Evolutionary conservation across 148 eudicot species (phyloP), one percentile per base, ranked within the genome.

Genomic region (Rhododendron simsii): DNA sequence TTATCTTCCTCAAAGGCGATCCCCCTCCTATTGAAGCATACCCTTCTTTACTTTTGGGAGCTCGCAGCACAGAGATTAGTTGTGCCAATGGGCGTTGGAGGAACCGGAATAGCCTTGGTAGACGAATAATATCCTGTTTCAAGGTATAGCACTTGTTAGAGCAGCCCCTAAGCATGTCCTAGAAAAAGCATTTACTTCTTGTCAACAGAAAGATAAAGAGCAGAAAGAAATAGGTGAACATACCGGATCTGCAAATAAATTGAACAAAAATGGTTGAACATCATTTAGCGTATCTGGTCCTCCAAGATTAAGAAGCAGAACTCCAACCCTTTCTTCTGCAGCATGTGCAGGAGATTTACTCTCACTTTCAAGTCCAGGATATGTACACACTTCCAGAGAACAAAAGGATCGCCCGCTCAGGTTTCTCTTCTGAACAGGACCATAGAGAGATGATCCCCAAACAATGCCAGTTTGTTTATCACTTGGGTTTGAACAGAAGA

Each of bases 11-110:
- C 87, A 97, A 87, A 59, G 99, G 99, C 16, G 99, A 97, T 53
- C 99, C 99, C 55, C 99, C 99, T 85, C 99, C 99, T 61, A 97
- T 97, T 33, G 99, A 87, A 91, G 99, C 99, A 92, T 97, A 97
- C 30, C 94, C 99, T 92, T 97, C 98, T 87, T 93, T 94, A 89
- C 98, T 95, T 90, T 97, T 97, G 86, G 99, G 95, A 84, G 99
- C 98, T 84, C 99, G 90, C 6, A 95, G 90, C 2, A 84, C 88
- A 51, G 99, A 97, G 81, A 97, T 97, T 71, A 97, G 91, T 81
- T 94, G 92, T 51, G 99, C 99, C 87, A 97, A 81, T 45, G 99
- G 99, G 53, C 92, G 88, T 89, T 95, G 99, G 83, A 97, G 95
- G 87, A 97, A 97, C 21, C 90, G 91, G 71, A 97, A 97, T 88